These are phyloP conservation scores for Blastobotrys attinorum DNA, from an alignment of 805 yeast genomes.

Conservation along the genomic window DNA sequence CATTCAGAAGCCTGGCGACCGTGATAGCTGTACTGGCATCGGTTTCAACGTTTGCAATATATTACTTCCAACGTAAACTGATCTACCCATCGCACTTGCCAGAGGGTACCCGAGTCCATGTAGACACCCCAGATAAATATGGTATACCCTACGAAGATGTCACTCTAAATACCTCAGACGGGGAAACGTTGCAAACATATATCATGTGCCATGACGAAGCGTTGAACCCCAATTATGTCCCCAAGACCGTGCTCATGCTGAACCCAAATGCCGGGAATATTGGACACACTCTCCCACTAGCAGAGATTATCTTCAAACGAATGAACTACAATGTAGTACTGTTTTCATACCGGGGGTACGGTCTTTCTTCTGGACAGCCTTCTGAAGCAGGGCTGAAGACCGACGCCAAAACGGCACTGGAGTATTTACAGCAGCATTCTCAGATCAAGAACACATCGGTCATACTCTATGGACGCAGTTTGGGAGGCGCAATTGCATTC, in stretches of 20 bases:
- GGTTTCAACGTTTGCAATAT: slow-evolving; percentile 15
- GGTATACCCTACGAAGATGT: slow-evolving; percentile 60
- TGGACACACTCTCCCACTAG: slow-evolving; percentile 82
- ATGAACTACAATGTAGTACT: slow-evolving; percentile 62
- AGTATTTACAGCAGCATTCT: slow-evolving; percentile 45
- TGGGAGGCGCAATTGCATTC: slow-evolving; percentile 93
- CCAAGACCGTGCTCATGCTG: slow-evolving; percentile 64
- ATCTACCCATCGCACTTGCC: slow-evolving; percentile 83
- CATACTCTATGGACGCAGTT: slow-evolving; percentile 75
- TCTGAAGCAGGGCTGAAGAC: slow-evolving; percentile 70
- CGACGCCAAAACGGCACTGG: slow-evolving; percentile 70
- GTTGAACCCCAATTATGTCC: slow-evolving; percentile 32
- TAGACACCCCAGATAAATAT: slow-evolving; percentile 69
- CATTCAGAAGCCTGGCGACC: neutral
- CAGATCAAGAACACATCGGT: slow-evolving; percentile 47
- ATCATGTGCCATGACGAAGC: slow-evolving; percentile 43
- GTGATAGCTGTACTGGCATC: slow-evolving; percentile 11
- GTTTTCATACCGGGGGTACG: slow-evolving; percentile 89
- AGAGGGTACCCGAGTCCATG: slow-evolving; percentile 54
- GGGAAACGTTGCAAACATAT: slow-evolving; percentile 58
- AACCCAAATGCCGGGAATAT: slow-evolving; percentile 96
- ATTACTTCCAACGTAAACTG: slow-evolving; percentile 44
- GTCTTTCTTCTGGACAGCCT: slow-evolving; percentile 68
- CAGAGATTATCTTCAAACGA: slow-evolving; percentile 51
- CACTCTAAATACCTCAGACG: slow-evolving; percentile 58